These are phyloP conservation scores for Puccinia coronata DNA, from an alignment of 1,284 basidiomycete genomes.

Conservation along the genomic window DNA sequence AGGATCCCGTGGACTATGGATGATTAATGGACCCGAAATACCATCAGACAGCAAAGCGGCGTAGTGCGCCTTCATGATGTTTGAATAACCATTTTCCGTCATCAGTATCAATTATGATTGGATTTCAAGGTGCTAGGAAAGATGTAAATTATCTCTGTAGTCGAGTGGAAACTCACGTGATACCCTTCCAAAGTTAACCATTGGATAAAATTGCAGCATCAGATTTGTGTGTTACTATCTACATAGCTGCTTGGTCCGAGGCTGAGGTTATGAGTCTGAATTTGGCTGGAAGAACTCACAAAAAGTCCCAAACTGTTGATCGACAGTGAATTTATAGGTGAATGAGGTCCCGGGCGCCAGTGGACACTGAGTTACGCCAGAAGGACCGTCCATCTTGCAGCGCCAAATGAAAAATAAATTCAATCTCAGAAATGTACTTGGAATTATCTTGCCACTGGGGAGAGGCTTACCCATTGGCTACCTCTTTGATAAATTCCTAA, in stretches of 20 bases:
- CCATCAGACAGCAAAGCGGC: slow-evolving; percentile 56
- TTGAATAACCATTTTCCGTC: neutral
- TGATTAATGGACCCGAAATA: slow-evolving; percentile 54
- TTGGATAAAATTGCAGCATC: neutral
- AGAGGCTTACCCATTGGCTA: slow-evolving; percentile 54
- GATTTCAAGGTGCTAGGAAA: too few relatives aligned
- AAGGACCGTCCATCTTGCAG: slow-evolving; percentile 23
- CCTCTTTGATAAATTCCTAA: slow-evolving; percentile 55
- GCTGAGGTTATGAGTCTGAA: too few relatives aligned
- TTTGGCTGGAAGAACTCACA: slow-evolving; percentile 1
- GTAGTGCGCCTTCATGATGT: slow-evolving; percentile 54
- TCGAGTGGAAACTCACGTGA: slow-evolving; percentile 9
- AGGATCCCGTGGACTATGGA: slow-evolving; percentile 54
- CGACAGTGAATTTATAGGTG: slow-evolving; percentile 20
- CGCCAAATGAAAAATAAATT: neutral
- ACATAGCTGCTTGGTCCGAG: too few relatives aligned
- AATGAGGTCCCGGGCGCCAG: slow-evolving; percentile 50
- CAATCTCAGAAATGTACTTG: neutral
- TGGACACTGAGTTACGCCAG: slow-evolving; percentile 55
- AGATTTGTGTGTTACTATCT: too few relatives aligned
- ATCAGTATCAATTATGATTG: neutral
- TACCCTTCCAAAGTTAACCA: slow-evolving; percentile 23
- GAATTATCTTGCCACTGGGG: too few relatives aligned
- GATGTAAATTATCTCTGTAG: too few relatives aligned
- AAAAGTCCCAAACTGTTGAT: slow-evolving; percentile 40